A percentile compares a stretch with the other conserved stretches of the same genome.
phyloP scores from a whole-genome alignment of 2,329 filamentous ascomycete genomes.

The Cladophialophora yegresii region DNA sequence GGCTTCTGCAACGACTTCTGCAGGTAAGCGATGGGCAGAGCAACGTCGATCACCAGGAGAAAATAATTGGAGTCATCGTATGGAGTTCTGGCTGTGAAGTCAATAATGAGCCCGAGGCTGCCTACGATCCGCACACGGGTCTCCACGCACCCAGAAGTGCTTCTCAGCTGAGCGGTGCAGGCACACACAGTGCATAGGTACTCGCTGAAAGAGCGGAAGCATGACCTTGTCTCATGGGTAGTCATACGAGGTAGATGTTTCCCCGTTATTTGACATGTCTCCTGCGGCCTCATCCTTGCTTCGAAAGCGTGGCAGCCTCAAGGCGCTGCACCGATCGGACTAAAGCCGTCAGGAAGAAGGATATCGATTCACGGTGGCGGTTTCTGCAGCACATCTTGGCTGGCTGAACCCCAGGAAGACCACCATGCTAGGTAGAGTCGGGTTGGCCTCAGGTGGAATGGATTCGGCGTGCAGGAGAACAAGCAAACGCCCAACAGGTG shows the following conservation, averaged over 20 bases:
- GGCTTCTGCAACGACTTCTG: neutral
- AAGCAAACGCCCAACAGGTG: conserved; percentile 18
- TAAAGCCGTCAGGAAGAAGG: conserved; percentile 1
- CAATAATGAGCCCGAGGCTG: neutral
- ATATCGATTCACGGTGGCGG: conserved; percentile 14
- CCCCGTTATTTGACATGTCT: neutral
- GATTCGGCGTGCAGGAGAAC: conserved; percentile 4
- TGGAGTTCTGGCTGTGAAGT: neutral
- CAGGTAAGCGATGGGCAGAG: neutral
- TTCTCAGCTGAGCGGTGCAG: neutral
- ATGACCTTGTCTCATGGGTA: neutral
- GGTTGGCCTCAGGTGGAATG: conserved; percentile 5
- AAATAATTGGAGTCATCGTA: neutral
- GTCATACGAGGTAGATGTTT: neutral
- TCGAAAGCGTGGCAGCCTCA: conserved; percentile 22
- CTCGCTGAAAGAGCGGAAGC: neutral
- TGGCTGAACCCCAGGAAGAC: conserved; percentile 27
- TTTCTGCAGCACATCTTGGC: conserved; percentile 18
- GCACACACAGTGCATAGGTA: neutral
- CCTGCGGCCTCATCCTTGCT: neutral
- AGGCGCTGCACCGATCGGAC: conserved; percentile 15
- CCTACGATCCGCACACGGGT: neutral
- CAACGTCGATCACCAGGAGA: neutral
- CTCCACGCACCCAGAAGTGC: neutral
- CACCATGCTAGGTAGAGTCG: conserved; percentile 6